Evolutionary conservation across 352 stramenopile species (phyloP), one percentile per base, ranked within the genome.

Genomic region (Elongisporangium prolatum): DNA sequence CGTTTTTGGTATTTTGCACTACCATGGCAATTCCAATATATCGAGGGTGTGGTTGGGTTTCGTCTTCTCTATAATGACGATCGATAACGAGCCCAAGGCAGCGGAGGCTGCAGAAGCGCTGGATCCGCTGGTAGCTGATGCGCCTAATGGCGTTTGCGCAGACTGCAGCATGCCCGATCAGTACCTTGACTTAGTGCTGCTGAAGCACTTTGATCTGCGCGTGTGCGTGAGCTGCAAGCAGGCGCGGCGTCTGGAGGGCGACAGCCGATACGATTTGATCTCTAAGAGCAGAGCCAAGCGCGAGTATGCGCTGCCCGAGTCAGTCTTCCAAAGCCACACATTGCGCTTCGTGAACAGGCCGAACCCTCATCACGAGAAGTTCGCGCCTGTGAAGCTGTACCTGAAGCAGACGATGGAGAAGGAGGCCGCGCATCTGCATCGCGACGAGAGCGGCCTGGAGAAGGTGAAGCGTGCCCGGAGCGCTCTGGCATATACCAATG

Each of bases 201-300:
- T 75, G 24, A 61, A 78, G 44, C 64, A 85, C 54, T 91, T 91
- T 55, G 62, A 69, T 14, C 51, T 91, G 34, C 54, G 52, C 4
- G 78, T 91, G 54, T 91, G 81, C n/a, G 24, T 88, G 38, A 63
- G 52, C 2, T 91, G 81, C 64, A 88, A 84, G 51, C 81, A 91
- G 50, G 66, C 86, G 59, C 57, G 61, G 40, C 86, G 74, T 21
- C 60, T 86, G 21, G 68, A 62, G n/a, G 65, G 56, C 18, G 56
- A 69, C 44, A 75, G 80, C 13, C 57, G 64, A 48, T 91, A 88
- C 66, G 74, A 87, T 66, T 47, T 91, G 21, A 61, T 91, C 52
- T 66, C 78, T 40, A 91, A 89, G 60, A 76, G 68, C 58, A 71
- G 63, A 13, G 80, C 78, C 22, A 82, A 79, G 54, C 47, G 38